Conservation (phyloP, 2,329 filamentous ascomycete species). For the Penicillium sp. region DNA sequence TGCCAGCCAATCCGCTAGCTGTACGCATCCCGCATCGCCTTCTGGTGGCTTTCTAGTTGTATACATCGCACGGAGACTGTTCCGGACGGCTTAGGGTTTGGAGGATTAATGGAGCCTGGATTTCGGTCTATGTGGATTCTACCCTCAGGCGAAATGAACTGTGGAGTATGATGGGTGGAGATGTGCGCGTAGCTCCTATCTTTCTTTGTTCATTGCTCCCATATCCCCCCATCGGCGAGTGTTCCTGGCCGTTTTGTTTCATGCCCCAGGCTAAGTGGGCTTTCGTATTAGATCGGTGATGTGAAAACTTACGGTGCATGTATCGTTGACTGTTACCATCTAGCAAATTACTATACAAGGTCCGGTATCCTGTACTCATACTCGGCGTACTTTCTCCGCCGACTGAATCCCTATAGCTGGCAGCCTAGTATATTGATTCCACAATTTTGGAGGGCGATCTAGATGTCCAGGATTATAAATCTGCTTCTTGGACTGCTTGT, state of each 20-base stretch:
- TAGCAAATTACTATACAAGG: neutral
- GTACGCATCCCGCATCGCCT: neutral
- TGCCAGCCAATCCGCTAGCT: slow-evolving; percentile 5
- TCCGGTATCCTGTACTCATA: neutral
- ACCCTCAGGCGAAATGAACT: slow-evolving; percentile 1
- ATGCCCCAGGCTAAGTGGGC: slow-evolving; percentile 1
- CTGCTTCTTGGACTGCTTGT: neutral
- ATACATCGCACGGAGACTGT: slow-evolving; percentile 10
- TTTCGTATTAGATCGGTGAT: neutral
- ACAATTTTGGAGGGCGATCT: neutral
- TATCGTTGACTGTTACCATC: slow-evolving; percentile 1
- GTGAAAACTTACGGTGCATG: neutral
- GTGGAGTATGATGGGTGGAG: slow-evolving; percentile 11
- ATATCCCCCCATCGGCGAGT: neutral
- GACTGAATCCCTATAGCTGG: neutral
- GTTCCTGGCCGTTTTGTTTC: slow-evolving; percentile 1
- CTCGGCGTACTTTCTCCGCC: neutral
- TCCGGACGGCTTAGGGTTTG: slow-evolving; percentile 8
- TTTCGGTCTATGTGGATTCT: neutral
- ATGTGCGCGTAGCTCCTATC: neutral
- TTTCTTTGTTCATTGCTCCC: slow-evolving; percentile 3
- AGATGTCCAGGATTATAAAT: neutral
- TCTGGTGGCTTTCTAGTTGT: slow-evolving; percentile 1
- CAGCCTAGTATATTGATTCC: neutral
- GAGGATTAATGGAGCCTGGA: neutral